phyloP scores from a whole-genome alignment of 2,329 filamentous ascomycete genomes.

The Arthrobotrys pseudoclavata region DNA sequence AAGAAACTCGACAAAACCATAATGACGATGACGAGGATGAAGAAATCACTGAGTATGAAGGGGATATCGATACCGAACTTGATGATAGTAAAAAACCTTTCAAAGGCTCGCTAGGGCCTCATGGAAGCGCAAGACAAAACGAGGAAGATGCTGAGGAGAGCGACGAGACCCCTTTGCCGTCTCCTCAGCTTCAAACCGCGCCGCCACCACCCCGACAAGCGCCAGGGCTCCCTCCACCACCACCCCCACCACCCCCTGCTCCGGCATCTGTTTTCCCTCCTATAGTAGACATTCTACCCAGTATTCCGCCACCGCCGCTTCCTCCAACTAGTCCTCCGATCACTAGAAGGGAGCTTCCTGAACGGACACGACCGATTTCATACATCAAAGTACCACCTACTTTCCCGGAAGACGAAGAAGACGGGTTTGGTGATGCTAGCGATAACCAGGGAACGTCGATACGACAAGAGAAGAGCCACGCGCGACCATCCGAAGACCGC shows the following conservation, averaged over 20 bases:
- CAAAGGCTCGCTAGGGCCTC: constrained; percentile 87
- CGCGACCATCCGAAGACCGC: constrained; percentile 46
- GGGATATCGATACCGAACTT: constrained; percentile 98
- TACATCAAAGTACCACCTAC: constrained; percentile 44
- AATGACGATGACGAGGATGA: constrained; percentile 76
- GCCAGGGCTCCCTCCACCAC: constrained; percentile 74
- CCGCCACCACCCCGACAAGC: constrained; percentile 66
- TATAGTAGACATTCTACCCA: constrained; percentile 63
- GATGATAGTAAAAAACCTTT: constrained; percentile 86
- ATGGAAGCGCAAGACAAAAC: constrained; percentile 53
- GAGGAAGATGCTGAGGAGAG: constrained; percentile 60
- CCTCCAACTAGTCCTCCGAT: constrained; percentile 67
- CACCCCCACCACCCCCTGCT: constrained; percentile 74
- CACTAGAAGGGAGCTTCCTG: constrained; percentile 26
- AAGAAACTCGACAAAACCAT: constrained; percentile 62
- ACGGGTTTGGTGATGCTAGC: constrained; percentile 30
- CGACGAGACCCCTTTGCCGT: constrained; percentile 62
- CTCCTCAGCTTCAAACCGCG: constrained; percentile 54
- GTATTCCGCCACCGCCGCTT: constrained; percentile 76
- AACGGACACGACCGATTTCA: constrained; percentile 39
- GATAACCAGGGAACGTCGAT: constrained; percentile 61
- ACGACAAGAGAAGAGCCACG: constrained; percentile 27
- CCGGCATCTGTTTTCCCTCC: constrained; percentile 7
- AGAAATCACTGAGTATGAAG: constrained; percentile 93
- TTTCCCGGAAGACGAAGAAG: constrained; percentile 38